Evolutionary conservation across 2,329 filamentous ascomycete species (phyloP), one percentile per base, ranked within the genome.

Genomic region (Daldinia sp.): DNA sequence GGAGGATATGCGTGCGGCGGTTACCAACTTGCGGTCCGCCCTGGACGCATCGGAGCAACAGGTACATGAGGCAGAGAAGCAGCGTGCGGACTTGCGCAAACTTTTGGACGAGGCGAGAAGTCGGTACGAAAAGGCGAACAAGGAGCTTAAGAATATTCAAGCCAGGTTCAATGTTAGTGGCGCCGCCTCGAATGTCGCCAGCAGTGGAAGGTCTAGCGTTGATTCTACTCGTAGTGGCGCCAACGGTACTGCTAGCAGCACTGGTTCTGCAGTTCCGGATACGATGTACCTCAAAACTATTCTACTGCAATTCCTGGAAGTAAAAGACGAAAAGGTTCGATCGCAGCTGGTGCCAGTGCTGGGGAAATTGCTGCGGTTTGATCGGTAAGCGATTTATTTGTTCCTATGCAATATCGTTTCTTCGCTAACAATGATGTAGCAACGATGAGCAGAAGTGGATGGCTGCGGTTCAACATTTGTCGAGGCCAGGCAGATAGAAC

Each of bases 11-110:
- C 88, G 90, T 27, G 80, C 86, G 5, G 91, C 93, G 0, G 93
- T 96, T 80, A 83, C 87, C 5, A 89, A 92, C 68, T 82, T 99
- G 29, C 88, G 91, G 1, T 85, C 92, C 61, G 89, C 93, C 0
- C 82, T 99, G 1, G 94, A 98, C 69, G 91, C 92, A 48, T 94
- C 91, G 32, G 95, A 99, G 78, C 88, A 86, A 73, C 92, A 96
- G 76, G 87, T 91, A 0, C 85, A 88, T 27, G 91, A 95, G n/a
- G 82, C 91, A 4, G 94, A 97, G 76, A 92, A 88, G 78, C 92
- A 96, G 73, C 91, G 90, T 67, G 80, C 82, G 0, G 93, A 97
- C 63, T 79, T 96, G 51, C 86, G 91, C 45, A 86, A 87, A 39
- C 83, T 90, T 29, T 83, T 96, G 2, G 93, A 97, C 70, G 94